Evolutionary conservation across 371 early-diverging fungal genomes (phyloP).

Genomic region (Sanchytrium tribonematis): DNA sequence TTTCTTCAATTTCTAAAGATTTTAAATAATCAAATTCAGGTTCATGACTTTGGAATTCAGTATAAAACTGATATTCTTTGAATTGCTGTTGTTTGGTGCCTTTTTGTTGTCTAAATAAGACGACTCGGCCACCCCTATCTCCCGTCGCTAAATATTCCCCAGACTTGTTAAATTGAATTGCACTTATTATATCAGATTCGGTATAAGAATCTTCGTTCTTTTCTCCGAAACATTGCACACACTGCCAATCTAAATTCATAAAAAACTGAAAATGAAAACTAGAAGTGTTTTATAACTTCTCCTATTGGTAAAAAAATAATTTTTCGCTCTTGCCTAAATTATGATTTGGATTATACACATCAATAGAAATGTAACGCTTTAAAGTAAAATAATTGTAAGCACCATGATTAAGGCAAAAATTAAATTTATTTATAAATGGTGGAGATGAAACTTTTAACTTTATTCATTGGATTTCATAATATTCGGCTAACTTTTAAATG

Average conservation of each 20-base stretch:
- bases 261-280: not conserved
- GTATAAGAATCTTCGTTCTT: not conserved
- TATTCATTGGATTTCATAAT: no score
- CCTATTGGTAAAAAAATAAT: no score
- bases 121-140: conserved; percentile 87
- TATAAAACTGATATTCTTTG: conserved; percentile 80
- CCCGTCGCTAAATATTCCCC: conserved; percentile 91
- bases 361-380: no score
- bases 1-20: conserved; percentile 95
- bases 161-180: conserved; percentile 86
- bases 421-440: no score
- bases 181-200: conserved; percentile 70
- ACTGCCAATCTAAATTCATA: conserved; percentile 1
- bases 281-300: no score
- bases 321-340: no score
- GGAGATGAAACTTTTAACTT: no score
- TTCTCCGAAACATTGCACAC: conserved; percentile 1
- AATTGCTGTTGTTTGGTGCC: conserved; percentile 11
- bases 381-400: no score
- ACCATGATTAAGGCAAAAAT: no score
- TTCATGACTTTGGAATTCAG: conserved; percentile 96
- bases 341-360: no score
- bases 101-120: conserved; percentile 85
- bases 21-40: conserved; percentile 98
- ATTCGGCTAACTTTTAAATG: no score